phyloP scores from a whole-genome alignment of 371 early-diverging fungal species.

The Synchytrium microbalum region DNA sequence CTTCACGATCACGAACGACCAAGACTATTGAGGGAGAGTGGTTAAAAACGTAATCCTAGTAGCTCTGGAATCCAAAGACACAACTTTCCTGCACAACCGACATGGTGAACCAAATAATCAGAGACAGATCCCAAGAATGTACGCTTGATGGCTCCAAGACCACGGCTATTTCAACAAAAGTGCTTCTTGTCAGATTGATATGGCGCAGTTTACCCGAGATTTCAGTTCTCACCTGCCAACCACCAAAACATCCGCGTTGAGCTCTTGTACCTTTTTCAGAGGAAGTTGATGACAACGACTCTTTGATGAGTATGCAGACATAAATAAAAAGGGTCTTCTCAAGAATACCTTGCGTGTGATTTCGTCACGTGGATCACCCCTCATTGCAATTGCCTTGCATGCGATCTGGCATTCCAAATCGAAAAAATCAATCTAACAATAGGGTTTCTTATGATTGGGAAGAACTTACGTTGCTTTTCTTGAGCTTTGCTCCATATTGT shows the following conservation, averaged over 20 bases:
- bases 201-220: too few species aligned
- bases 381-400: constrained; percentile 32
- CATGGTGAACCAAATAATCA: not conserved
- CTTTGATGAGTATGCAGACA: too few species aligned
- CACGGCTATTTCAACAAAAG: constrained; percentile 3
- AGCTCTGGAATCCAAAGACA: too few species aligned
- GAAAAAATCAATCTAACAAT: too few species aligned
- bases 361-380: constrained; percentile 36
- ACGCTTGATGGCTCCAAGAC: constrained; percentile 1
- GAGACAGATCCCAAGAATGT: not conserved
- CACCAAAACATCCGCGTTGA: constrained; percentile 3
- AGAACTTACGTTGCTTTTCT: not conserved
- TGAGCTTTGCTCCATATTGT: constrained; percentile 9
- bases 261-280: too few species aligned
- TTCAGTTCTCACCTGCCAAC: not conserved
- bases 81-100: not conserved
- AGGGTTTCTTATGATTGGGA: not conserved
- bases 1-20: not conserved
- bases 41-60: too few species aligned
- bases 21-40: too few species aligned
- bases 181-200: not conserved
- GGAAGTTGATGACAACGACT: too few species aligned
- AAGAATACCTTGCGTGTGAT: constrained; percentile 24
- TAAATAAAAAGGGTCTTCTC: too few species aligned
- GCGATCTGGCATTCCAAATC: too few species aligned